phyloP scores from a whole-genome alignment of 148 eudicot species.

The Arctostaphylos glauca region DNA sequence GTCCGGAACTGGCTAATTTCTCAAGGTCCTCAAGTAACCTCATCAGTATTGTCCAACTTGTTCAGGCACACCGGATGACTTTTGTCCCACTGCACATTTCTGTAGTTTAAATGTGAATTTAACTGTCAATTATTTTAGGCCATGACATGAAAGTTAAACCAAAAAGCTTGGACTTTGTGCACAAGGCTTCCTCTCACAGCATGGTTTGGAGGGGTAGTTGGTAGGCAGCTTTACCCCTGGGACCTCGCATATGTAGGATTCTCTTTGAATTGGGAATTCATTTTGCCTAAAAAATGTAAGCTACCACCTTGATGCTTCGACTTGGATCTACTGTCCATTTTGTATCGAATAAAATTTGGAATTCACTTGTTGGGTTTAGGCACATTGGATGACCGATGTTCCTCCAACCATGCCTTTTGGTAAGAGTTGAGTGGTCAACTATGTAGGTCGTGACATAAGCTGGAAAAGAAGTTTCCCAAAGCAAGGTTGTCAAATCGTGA shows the following conservation, averaged over 20 bases:
- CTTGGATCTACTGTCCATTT: background rate
- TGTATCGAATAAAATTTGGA: background rate
- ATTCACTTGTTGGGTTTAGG: background rate
- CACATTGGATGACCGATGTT: background rate
- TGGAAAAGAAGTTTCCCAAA: background rate
- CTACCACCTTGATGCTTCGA: background rate
- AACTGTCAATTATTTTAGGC: constrained; percentile 2
- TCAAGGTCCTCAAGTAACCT: background rate
- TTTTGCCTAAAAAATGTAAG: background rate
- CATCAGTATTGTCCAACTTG: background rate
- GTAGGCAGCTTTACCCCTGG: background rate
- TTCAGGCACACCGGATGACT: background rate
- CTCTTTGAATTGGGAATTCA: background rate
- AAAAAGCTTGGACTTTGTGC: background rate
- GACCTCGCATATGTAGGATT: background rate
- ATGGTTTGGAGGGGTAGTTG: background rate
- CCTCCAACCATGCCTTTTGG: background rate
- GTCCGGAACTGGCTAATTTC: background rate
- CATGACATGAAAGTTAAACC: background rate
- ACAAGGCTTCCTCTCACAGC: background rate
- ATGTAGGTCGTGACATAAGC: background rate
- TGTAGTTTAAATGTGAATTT: background rate
- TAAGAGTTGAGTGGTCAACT: background rate
- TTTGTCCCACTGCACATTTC: background rate
- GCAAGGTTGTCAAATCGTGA: too few relatives aligned